Conservation (phyloP, 1,284 basidiomycete species). For the Puccinia polysora region DNA sequence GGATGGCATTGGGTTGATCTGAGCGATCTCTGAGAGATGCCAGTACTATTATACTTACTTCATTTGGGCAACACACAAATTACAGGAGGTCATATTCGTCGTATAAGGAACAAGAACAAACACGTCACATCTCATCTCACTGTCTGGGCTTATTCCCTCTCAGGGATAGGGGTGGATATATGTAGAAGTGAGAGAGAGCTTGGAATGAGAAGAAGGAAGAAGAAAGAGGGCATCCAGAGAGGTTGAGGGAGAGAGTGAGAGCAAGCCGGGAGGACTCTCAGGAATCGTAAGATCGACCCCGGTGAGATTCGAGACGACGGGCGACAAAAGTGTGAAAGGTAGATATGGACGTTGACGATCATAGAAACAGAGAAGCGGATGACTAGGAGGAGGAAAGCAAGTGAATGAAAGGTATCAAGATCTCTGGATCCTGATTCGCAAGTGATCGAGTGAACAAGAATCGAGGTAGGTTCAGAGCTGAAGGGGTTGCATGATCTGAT, state of each 20-base stretch:
- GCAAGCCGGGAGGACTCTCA: background rate
- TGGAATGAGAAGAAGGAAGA: background rate
- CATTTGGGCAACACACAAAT: too few species aligned
- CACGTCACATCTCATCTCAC: background rate
- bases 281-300: too few species aligned
- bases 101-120: too few species aligned
- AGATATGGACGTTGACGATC: background rate
- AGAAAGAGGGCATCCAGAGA: background rate
- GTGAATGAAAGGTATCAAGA: background rate
- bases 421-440: background rate
- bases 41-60: too few species aligned
- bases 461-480: background rate
- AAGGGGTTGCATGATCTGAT: slow-evolving; percentile 3
- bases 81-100: too few species aligned
- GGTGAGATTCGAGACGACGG: background rate
- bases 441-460: too few species aligned
- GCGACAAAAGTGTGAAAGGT: background rate
- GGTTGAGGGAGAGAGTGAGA: background rate
- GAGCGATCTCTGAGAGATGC: too few species aligned
- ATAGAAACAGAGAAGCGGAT: background rate
- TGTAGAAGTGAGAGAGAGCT: background rate
- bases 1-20: too few species aligned
- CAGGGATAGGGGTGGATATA: too few species aligned
- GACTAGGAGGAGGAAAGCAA: background rate
- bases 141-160: background rate